phyloP scores from a whole-genome alignment of 345 rosid genomes.

The Limnanthes douglasii region DNA sequence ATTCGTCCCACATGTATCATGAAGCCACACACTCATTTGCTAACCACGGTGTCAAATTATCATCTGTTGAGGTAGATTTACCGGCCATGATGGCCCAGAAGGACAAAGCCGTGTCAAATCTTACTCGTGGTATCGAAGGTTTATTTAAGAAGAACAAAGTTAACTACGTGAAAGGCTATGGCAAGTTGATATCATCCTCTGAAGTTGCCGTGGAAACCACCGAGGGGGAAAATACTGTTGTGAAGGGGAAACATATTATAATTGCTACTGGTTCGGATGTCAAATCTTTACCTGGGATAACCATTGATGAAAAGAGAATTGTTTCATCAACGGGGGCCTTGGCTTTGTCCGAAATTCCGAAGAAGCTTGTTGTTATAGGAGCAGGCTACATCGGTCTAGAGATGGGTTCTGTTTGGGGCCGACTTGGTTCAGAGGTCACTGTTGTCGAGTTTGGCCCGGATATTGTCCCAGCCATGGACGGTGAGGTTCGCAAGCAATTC shows the following conservation, averaged over 20 bases:
- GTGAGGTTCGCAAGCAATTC: slow-evolving; percentile 78
- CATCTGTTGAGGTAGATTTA: slow-evolving; percentile 71
- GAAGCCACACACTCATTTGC: slow-evolving; percentile 79
- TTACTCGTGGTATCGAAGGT: slow-evolving; percentile 77
- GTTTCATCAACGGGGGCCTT: slow-evolving; percentile 85
- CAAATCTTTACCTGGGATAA: slow-evolving; percentile 67
- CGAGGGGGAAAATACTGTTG: slow-evolving; percentile 56
- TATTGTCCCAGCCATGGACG: slow-evolving; percentile 82
- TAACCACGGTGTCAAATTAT: slow-evolving; percentile 55
- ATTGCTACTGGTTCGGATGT: slow-evolving; percentile 86
- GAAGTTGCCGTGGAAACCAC: slow-evolving; percentile 67
- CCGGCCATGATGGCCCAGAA: slow-evolving; percentile 92
- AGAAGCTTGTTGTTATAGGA: slow-evolving; percentile 76
- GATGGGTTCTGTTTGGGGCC: slow-evolving; percentile 91
- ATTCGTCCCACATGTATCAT: slow-evolving; percentile 90
- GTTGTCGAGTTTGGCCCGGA: slow-evolving; percentile 79
- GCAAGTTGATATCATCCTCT: slow-evolving; percentile 54
- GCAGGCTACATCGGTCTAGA: slow-evolving; percentile 89
- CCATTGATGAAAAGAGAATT: slow-evolving; percentile 73
- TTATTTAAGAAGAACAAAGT: slow-evolving; percentile 90
- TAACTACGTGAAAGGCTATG: slow-evolving; percentile 71
- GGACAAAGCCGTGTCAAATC: slow-evolving; percentile 60
- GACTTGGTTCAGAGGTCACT: slow-evolving; percentile 80
- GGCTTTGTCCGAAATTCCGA: slow-evolving; percentile 45
- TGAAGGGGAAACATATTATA: slow-evolving; percentile 69